Evolutionary conservation across 2,329 filamentous ascomycete species (phyloP).

Genomic region (Aspergillus vadensis): DNA sequence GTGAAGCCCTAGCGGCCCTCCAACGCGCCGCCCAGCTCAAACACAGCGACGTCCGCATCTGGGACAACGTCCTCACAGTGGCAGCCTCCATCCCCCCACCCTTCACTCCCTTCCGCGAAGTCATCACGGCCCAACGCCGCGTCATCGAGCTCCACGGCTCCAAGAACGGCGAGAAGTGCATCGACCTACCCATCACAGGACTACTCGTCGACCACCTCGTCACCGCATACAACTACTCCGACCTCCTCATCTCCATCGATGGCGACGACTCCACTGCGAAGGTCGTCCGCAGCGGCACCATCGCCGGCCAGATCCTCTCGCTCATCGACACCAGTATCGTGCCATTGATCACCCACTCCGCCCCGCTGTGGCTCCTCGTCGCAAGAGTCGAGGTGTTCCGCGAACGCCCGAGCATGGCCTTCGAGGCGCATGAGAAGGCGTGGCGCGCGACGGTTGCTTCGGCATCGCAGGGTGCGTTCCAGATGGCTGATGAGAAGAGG

Average conservation of each 20-base stretch:
- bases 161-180: constrained; percentile 69
- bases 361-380: constrained; percentile 75
- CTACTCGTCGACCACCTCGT: constrained; percentile 73
- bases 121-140: constrained; percentile 72
- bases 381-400: constrained; percentile 73
- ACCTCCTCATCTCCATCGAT: constrained; percentile 38
- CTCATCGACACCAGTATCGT: constrained; percentile 74
- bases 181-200: constrained; percentile 73
- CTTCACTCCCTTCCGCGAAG: constrained; percentile 64
- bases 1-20: constrained; percentile 79
- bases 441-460: constrained; percentile 70
- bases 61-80: constrained; percentile 93
- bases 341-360: constrained; percentile 79
- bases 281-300: constrained; percentile 57
- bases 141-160: constrained; percentile 72
- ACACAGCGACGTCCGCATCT: constrained; percentile 86
- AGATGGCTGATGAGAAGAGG: constrained; percentile 59
- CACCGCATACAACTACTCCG: constrained; percentile 46
- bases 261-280: constrained; percentile 22
- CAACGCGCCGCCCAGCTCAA: constrained; percentile 84
- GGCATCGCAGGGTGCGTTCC: constrained; percentile 47
- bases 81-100: constrained; percentile 76
- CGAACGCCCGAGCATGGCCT: constrained; percentile 67
- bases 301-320: constrained; percentile 57
- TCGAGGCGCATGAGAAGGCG: constrained; percentile 84